Evolutionary conservation across 108 stramenopile genomes (phyloP), one percentile per base, ranked within the genome.

Genomic region (Pseudonitzschia delicatissima): DNA sequence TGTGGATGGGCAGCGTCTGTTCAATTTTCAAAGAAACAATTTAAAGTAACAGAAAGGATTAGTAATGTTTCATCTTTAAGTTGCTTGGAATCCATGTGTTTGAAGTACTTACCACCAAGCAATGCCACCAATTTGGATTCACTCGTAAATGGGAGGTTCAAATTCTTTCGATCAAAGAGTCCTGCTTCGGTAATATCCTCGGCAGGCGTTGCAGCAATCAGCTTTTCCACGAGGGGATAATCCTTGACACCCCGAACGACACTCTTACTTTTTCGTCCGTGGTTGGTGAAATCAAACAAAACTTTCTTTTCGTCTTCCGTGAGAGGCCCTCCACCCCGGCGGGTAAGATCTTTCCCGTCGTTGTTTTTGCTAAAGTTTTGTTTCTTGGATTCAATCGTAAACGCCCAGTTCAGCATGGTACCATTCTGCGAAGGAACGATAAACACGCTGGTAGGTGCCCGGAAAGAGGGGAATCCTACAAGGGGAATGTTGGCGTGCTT

Each of bases 1-100:
- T 76, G 62, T 21, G 69, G 55, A 36, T 77, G 71, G 57, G 76
- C 71, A 29, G 37, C 28, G 42, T 66, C 53, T 55, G 29, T n/a
- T n/a, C n/a, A n/a, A n/a, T n/a, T n/a, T n/a, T n/a, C n/a, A n/a
- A n/a, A n/a, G n/a, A n/a, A n/a, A n/a, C n/a, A n/a, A n/a, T n/a
- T n/a, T n/a, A n/a, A n/a, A n/a, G n/a, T n/a, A n/a, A n/a, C n/a
- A n/a, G n/a, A n/a, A n/a, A n/a, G n/a, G n/a, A n/a, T n/a, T n/a
- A n/a, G n/a, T n/a, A n/a, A n/a, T n/a, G n/a, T n/a, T n/a, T n/a
- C n/a, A n/a, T n/a, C n/a, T n/a, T n/a, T n/a, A n/a, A n/a, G n/a
- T n/a, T n/a, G n/a, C n/a, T n/a, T n/a, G n/a, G n/a, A n/a, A n/a
- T n/a, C n/a, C n/a, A n/a, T n/a, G n/a, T n/a, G n/a, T 58, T 12